A percentile compares a stretch with the other conserved stretches of the same genome.
phyloP scores from a whole-genome alignment of 345 rosid genomes.

The Gossypium thurberi region DNA sequence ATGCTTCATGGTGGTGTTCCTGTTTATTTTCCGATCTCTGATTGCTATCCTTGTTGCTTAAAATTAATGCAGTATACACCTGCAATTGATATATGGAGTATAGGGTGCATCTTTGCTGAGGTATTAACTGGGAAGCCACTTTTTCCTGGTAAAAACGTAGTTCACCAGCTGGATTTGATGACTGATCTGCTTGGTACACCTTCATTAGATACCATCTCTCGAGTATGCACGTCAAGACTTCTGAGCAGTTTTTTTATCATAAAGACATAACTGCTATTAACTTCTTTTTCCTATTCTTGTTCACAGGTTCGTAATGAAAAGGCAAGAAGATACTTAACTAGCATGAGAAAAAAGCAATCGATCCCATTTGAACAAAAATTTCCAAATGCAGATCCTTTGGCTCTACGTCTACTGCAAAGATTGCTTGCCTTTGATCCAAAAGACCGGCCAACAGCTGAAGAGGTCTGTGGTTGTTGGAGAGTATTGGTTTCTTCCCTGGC shows the following conservation, averaged over 20 bases:
- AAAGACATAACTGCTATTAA: not conserved
- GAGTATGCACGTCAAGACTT: conserved; percentile 34
- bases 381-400: conserved; percentile 80
- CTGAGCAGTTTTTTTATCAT: not conserved
- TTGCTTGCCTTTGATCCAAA: conserved; percentile 94
- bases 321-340: conserved; percentile 85
- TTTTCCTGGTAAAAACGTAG: conserved; percentile 96
- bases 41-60: not conserved
- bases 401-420: conserved; percentile 61
- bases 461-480: conserved; percentile 36
- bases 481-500: too few relatives aligned
- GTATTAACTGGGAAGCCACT: conserved; percentile 81
- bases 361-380: conserved; percentile 66
- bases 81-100: conserved; percentile 95
- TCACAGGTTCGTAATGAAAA: conserved; percentile 83
- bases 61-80: conserved; percentile 72
- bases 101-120: conserved; percentile 96
- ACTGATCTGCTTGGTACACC: conserved; percentile 97
- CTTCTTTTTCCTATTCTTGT: not conserved
- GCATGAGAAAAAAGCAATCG: conserved; percentile 90
- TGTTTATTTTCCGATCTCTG: conserved; percentile 2
- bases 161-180: conserved; percentile 92
- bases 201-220: conserved; percentile 77
- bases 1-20: not conserved
- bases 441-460: conserved; percentile 87